Base-by-base conservation (phyloP, 371 early-diverging fungal species). In the Synchytrium microbalum region DNA sequence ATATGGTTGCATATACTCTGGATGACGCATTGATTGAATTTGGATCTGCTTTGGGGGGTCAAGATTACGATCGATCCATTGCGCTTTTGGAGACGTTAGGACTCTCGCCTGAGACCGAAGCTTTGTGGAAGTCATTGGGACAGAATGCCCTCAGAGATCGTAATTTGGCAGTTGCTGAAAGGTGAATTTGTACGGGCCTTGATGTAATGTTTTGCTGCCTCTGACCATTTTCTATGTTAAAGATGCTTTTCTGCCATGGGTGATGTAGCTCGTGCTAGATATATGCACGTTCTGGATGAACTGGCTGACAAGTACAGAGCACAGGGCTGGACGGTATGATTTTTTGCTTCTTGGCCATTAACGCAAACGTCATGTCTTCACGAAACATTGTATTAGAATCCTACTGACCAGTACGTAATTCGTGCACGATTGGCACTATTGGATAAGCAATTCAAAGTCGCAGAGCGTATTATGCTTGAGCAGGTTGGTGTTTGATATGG, bases 1-100 rank as follows among this genome's bases (percentile, higher is more conserved):
- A 80, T 59, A 83, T 77, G 3, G 80, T 79, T 19, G 75, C 79
- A 0, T 81, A 80, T 63, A 80, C 82, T 1, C 74, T 83, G 19
- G 83, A 83, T 62, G 83, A 83, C 61, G 75, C 76, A 5, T 62
- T 81, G 62, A 81, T 83, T 61, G 82, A 83, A 69, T 83, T 83
- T 64, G 82, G 82, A 1, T 71, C 78, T 2, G 79, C 80, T 14
- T 56, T 83, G 46, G 82, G 81, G 24, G 80, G 79, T 58, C 69
- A 75, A 30, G 79, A 80, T 60, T 83, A 75, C 64, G 78, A 80
- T 19, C 64, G 77, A 78, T 79, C 83, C 2, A 72, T 83, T 16
- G 65, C 68, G 2, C 58, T 83, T 51, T 70, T 83, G 27, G 83
- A 83, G 61, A 77, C 75, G 19, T 66, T 83, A 2, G 82, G 79